phyloP scores from a whole-genome alignment of 179 eudicot species.

The Silene coronaria region DNA sequence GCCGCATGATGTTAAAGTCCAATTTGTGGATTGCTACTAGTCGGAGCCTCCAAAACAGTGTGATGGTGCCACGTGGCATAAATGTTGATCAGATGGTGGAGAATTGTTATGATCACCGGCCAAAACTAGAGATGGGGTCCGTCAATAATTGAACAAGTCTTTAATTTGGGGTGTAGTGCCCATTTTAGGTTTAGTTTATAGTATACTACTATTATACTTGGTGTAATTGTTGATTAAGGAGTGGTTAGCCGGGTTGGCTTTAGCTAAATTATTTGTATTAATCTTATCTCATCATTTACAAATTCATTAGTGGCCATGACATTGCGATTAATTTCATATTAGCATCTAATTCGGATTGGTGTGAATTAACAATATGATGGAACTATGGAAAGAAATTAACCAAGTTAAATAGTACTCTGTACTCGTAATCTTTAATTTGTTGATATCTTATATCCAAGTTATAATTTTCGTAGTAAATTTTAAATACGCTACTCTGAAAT shows the following conservation, averaged over 20 bases:
- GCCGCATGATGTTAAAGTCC: constrained; percentile 10
- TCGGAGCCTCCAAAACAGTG: constrained; percentile 31
- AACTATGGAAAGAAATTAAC: too few relatives aligned
- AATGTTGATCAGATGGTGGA: constrained; percentile 26
- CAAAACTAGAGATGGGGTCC: constrained; percentile 26
- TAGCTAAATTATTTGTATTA: constrained; percentile 22
- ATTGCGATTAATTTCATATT: background rate
- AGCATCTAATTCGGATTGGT: background rate
- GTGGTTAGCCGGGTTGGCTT: constrained; percentile 35
- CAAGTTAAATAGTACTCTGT: too few relatives aligned
- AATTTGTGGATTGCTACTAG: background rate
- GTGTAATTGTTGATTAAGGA: constrained; percentile 21
- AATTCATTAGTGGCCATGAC: background rate
- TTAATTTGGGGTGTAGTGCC: constrained; percentile 23
- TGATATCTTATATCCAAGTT: too few relatives aligned
- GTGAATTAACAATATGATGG: background rate
- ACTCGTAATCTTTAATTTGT: too few relatives aligned
- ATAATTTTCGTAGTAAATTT: too few relatives aligned
- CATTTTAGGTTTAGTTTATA: constrained; percentile 20
- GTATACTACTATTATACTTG: background rate
- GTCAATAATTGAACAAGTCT: constrained; percentile 29
- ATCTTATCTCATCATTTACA: constrained; percentile 12
- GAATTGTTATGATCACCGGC: constrained; percentile 25
- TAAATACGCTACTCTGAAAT: background rate
- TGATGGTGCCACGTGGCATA: constrained; percentile 35